Evolutionary conservation across 2,329 filamentous ascomycete genomes (phyloP), one percentile per base, ranked within the genome.

Genomic region (Ustulina deusta): DNA sequence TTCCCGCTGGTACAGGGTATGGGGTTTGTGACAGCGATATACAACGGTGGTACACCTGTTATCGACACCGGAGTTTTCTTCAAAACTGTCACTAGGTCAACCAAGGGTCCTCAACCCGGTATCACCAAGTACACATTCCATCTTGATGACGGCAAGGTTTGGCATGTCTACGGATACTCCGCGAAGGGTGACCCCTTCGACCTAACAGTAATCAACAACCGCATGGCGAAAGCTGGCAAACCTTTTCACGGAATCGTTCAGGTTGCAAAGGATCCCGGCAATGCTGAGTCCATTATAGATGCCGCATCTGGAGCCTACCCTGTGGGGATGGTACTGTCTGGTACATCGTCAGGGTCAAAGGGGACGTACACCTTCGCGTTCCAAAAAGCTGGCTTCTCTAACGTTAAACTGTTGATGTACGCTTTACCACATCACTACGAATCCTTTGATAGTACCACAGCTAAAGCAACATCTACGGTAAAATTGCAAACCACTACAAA

Each of bases 1-100:
- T 93, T 97, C 71, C 94, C 94, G 0, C 77, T 97, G 7, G 89
- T 97, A 0, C 95, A 98, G 76, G 96, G 96, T 11, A 96, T 97
- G 89, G 91, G 89, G 0, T 97, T 94, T 74, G 84, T 97, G 20
- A 97, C 94, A 4, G 94, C 85, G 0, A 79, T 91, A 20, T 98
- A 94, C 79, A 85, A 84, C 61, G 88, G 89, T 34, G 84, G 89
- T 0, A 90, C 88, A 7, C 95, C 95, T 0, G 76, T 90, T 3
- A 85, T 98, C 49, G 89, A 94, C 73, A 91, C 90, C 25, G 89
- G 89, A 0, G 86, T 96, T 1, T 91, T 90, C 68, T 97, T 95
- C 82, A 85, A 85, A 65, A 89, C 85, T 20, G 83, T 97, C 55
- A 89, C 86, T 40, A 85, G 84, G 40, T 79, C 86, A 1, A 80